Base-by-base conservation (phyloP, 495 filamentous ascomycete genomes). In the Penicillium mononematosum region DNA sequence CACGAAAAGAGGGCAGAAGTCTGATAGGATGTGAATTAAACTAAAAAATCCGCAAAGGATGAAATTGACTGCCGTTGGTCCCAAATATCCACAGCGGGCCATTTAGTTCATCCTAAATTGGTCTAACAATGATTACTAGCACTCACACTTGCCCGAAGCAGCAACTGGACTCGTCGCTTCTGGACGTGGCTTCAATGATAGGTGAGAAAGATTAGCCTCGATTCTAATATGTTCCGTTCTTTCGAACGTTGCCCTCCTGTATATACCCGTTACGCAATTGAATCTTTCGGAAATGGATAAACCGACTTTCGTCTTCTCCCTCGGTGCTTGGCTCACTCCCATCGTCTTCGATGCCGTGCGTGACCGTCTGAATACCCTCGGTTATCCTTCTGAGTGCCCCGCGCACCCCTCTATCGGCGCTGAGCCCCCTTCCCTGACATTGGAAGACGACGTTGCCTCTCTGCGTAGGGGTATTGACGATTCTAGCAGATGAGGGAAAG, bases 251-350 rank as follows among this genome's bases (percentile, higher is more conserved):
- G 38, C 7, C 5, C 7, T 41, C 41, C 29, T 16, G 24, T 48
- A 25, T 25, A 25, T 25, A 25, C 5, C 24, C 24, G 5, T 5
- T 25, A 25, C 24, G 24, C 24, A 25, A 6, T 25, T 25, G 24
- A 25, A 25, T 25, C 24, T 25, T 25, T 25, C 3, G 17, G 48
- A 36, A 32, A 56, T 55, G 47, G 44, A 32, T 16, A 75, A 75
- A 51, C 75, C 75, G 44, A 73, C 72, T 1, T 67, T 82, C 48
- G 63, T 82, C 45, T 66, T 83, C 54, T 63, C 77, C n/a, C 75
- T 74, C 1, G 81, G 77, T n/a, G 78, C 78, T 20, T 81, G 76
- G 71, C 57, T 74, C 48, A 68, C 53, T 2, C 73, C 77, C 4
- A 27, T 22, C 10, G 55, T 63, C 63, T 82, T 70, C 55, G 53